phyloP scores from a whole-genome alignment of 1,284 basidiomycete genomes.

The Coniferiporia weirii region DNA sequence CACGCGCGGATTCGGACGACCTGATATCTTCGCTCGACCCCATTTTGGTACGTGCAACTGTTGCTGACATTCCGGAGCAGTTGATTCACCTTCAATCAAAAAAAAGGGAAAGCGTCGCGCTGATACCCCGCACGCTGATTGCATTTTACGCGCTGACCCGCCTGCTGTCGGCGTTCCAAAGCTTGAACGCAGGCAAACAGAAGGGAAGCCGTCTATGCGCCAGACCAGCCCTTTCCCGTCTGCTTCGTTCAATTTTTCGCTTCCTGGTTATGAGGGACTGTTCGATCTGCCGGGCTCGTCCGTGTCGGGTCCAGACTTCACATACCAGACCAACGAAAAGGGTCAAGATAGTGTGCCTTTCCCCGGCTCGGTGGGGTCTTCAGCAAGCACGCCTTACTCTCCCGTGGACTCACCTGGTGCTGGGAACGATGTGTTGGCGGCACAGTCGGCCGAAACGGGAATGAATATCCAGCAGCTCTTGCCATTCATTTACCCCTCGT shows the following conservation, averaged over 20 bases:
- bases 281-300: slow-evolving; percentile 40
- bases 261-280: slow-evolving; percentile 58
- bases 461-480: slow-evolving; percentile 50
- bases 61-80: background rate
- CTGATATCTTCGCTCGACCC: slow-evolving; percentile 10
- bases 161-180: slow-evolving; percentile 44
- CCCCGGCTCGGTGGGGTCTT: slow-evolving; percentile 7
- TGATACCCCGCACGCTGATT: slow-evolving; percentile 68
- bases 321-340: slow-evolving; percentile 14
- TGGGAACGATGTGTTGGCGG: slow-evolving; percentile 44
- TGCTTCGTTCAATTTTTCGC: slow-evolving; percentile 74
- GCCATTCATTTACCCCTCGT: slow-evolving; percentile 42
- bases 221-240: slow-evolving; percentile 59
- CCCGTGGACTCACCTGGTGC: slow-evolving; percentile 14
- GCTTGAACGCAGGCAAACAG: slow-evolving; percentile 23
- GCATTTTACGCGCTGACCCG: slow-evolving; percentile 70
- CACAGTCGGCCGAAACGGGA: slow-evolving; percentile 42
- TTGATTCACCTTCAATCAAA: background rate
- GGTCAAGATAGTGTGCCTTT: slow-evolving; percentile 8
- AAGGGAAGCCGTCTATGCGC: slow-evolving; percentile 27
- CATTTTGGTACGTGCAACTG: slow-evolving; percentile 14
- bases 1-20: slow-evolving; percentile 7
- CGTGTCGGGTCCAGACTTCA: slow-evolving; percentile 8
- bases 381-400: slow-evolving; percentile 14
- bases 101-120: slow-evolving; percentile 57